A percentile compares a stretch with the other conserved stretches of the same genome.
Conservation (phyloP, 2,329 filamentous ascomycete species). For the Diaporthe australafricana region DNA sequence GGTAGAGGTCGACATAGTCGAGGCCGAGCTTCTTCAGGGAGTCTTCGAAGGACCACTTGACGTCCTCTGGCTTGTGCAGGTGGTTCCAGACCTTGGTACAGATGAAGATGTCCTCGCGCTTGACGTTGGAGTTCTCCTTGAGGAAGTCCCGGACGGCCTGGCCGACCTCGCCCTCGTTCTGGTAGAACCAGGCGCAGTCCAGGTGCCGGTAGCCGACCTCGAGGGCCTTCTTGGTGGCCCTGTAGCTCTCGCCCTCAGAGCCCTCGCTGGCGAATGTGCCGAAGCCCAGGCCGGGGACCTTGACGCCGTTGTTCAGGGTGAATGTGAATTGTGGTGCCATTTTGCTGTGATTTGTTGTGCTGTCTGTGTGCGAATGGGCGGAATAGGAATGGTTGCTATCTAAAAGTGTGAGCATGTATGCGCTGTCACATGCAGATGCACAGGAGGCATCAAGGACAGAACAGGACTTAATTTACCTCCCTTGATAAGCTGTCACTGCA, state of each 20-base stretch:
- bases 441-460: slow-evolving; percentile 16
- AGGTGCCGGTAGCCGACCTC: slow-evolving; percentile 74
- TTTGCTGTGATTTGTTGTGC: slow-evolving; percentile 34
- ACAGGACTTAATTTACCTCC: too few relatives aligned
- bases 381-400: slow-evolving; percentile 5
- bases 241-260: slow-evolving; percentile 67
- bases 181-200: slow-evolving; percentile 77
- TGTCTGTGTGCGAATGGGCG: not conserved
- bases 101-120: slow-evolving; percentile 66
- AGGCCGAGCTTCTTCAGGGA: slow-evolving; percentile 62
- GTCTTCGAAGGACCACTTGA: slow-evolving; percentile 62
- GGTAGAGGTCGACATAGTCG: slow-evolving; percentile 68
- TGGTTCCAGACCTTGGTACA: slow-evolving; percentile 80
- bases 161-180: slow-evolving; percentile 74
- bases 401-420: slow-evolving; percentile 23
- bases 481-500: slow-evolving; percentile 27
- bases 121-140: slow-evolving; percentile 54
- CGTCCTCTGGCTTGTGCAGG: slow-evolving; percentile 70
- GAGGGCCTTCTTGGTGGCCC: slow-evolving; percentile 73
- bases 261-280: slow-evolving; percentile 77
- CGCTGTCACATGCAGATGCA: slow-evolving; percentile 25
- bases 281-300: slow-evolving; percentile 72
- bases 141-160: slow-evolving; percentile 63
- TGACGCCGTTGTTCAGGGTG: slow-evolving; percentile 63
- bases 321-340: slow-evolving; percentile 46